Evolutionary conservation across 1,139 yeast species (phyloP).

Genomic region (Lodderomyces orthopsilosis): DNA sequence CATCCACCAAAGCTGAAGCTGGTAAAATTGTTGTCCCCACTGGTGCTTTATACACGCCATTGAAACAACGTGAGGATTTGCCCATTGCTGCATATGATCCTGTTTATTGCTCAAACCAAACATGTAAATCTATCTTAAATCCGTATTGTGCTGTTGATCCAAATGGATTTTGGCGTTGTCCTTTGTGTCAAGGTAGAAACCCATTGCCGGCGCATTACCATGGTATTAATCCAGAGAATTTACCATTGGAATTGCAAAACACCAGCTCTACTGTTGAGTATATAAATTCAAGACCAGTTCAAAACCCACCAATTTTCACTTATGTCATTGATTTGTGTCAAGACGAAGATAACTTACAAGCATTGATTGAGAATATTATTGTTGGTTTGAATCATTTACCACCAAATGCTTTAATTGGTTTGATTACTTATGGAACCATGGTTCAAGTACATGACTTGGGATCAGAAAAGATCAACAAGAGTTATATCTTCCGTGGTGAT

Average conservation of each 20-base stretch:
- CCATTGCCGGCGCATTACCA: constrained; percentile 89
- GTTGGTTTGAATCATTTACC: constrained; percentile 83
- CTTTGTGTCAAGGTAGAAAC: constrained; percentile 78
- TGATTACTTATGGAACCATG: constrained; percentile 92
- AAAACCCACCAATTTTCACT: constrained; percentile 87
- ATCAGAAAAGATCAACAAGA: constrained; percentile 70
- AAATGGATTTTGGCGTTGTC: constrained; percentile 87
- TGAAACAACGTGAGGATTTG: constrained; percentile 74
- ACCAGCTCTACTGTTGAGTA: constrained; percentile 88
- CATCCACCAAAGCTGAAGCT: constrained; percentile 88
- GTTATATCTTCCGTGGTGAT: constrained; percentile 90
- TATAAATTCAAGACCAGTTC: constrained; percentile 83
- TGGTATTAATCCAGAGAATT: constrained; percentile 74
- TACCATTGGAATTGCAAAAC: constrained; percentile 84
- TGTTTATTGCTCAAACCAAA: constrained; percentile 70
- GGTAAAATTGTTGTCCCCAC: constrained; percentile 91
- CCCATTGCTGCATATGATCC: constrained; percentile 90
- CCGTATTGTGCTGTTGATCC: constrained; percentile 87
- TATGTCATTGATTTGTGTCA: constrained; percentile 93
- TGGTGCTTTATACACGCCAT: constrained; percentile 91
- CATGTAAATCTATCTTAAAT: constrained; percentile 83
- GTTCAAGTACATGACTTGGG: constrained; percentile 93
- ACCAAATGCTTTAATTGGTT: constrained; percentile 88
- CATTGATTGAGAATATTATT: constrained; percentile 82
- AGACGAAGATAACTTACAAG: constrained; percentile 87